These are phyloP conservation scores for Phytophthora constricta DNA, from an alignment of 352 stramenopile species.

Conservation along the genomic window DNA sequence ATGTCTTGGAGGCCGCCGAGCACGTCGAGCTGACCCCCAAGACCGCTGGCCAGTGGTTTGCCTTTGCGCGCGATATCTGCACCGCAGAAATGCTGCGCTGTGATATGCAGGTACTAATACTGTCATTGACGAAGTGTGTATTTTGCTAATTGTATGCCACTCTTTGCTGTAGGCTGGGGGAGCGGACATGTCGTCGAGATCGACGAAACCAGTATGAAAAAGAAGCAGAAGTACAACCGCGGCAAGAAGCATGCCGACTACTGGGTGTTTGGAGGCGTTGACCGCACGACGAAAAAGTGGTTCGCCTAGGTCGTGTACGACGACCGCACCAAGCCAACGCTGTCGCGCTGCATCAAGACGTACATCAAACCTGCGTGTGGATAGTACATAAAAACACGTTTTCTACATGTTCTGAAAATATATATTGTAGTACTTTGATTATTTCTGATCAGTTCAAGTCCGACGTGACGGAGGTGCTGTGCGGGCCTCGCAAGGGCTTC, in stretches of 20 bases:
- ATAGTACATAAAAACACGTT: neutral
- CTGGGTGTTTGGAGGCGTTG: neutral
- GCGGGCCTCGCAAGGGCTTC: neutral
- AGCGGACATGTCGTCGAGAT: neutral
- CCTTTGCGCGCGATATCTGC: neutral
- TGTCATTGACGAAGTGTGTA: neutral
- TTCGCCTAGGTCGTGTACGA: neutral
- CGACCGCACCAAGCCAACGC: neutral
- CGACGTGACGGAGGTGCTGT: conserved; percentile 8
- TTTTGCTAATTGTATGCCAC: neutral
- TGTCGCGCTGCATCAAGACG: neutral
- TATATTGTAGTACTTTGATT: neutral
- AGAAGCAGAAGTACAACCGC: neutral
- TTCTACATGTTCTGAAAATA: neutral
- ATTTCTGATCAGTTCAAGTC: conserved; percentile 14
- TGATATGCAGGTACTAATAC: neutral
- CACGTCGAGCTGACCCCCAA: neutral
- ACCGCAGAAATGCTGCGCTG: neutral
- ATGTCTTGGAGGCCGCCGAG: neutral
- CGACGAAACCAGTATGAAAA: neutral
- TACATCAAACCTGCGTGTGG: conserved; percentile 15
- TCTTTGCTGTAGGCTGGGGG: neutral
- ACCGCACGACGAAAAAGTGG: neutral
- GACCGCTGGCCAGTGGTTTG: neutral
- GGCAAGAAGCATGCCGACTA: neutral